Percentiles rank a stretch among this genome's conserved stretches.
These are phyloP conservation scores for Penicillium herquei DNA, from an alignment of 495 filamentous ascomycete species.

Conservation along the genomic window DNA sequence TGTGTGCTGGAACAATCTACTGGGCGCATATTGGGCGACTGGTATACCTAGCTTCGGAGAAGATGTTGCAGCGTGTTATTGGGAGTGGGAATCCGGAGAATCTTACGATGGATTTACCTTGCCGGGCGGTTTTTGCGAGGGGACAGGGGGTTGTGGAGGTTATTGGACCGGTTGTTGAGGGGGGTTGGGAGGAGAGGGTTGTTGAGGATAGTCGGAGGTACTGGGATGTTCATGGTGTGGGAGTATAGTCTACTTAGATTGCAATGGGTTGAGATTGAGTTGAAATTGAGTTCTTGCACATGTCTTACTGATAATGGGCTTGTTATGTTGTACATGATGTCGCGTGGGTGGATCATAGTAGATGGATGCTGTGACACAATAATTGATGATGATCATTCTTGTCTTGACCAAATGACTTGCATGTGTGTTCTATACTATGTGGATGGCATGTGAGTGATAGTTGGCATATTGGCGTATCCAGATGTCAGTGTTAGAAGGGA, in stretches of 20 bases:
- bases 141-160: constrained; percentile 50
- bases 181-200: constrained; percentile 42
- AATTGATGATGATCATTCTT: neutral
- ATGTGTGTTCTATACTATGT: no score
- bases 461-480: no score
- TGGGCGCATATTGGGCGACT: constrained; percentile 57
- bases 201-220: constrained; percentile 45
- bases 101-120: constrained; percentile 52
- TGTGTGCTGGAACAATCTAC: constrained; percentile 50
- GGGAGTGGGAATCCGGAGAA: constrained; percentile 51
- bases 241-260: neutral
- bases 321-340: neutral
- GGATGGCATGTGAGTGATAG: no score
- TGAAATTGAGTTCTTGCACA: neutral
- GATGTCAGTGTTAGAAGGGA: no score
- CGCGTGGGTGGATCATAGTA: neutral
- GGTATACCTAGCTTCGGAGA: constrained; percentile 52
- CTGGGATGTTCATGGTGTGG: constrained; percentile 29
- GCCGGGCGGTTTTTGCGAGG: constrained; percentile 41
- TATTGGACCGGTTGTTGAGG: constrained; percentile 39
- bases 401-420: no score
- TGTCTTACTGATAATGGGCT: neutral
- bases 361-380: neutral
- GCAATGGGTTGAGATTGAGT: neutral
- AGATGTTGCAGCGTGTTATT: constrained; percentile 41